Evolutionary conservation across 2,329 filamentous ascomycete genomes (phyloP).

Genomic region (Aspergillus ibericus): DNA sequence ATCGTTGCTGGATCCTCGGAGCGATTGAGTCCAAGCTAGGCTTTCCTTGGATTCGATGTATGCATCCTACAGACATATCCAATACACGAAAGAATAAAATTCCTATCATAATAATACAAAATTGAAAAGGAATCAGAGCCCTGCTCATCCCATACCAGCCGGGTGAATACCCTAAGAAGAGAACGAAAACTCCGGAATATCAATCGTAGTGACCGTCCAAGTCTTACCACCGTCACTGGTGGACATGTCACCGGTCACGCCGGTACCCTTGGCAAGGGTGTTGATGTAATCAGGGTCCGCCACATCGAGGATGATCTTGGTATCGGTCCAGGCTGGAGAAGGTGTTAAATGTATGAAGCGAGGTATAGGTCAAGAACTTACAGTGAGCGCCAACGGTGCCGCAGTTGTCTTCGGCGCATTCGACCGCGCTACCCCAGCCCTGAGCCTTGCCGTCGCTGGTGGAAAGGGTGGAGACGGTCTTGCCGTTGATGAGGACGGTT

Average conservation of each 20-base stretch:
- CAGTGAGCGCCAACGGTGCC: constrained; percentile 44
- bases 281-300: constrained; percentile 37
- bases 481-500: constrained; percentile 34
- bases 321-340: constrained; percentile 39
- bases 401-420: constrained; percentile 42
- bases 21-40: too few relatives aligned
- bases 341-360: background rate
- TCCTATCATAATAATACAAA: background rate
- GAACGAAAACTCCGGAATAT: constrained; percentile 32
- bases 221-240: constrained; percentile 46
- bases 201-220: constrained; percentile 45
- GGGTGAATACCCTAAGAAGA: background rate
- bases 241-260: constrained; percentile 44
- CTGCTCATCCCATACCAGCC: background rate
- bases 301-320: constrained; percentile 38
- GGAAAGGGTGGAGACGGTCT: constrained; percentile 45
- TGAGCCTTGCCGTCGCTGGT: constrained; percentile 46
- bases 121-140: background rate
- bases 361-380: constrained; percentile 12
- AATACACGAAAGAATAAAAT: too few relatives aligned
- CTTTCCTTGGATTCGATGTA: too few relatives aligned
- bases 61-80: too few relatives aligned
- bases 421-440: constrained; percentile 48
- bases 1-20: too few relatives aligned
- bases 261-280: constrained; percentile 38